Evolutionary conservation across 2,329 filamentous ascomycete genomes (phyloP).

Genomic region (Aureobasidium melanogenum): DNA sequence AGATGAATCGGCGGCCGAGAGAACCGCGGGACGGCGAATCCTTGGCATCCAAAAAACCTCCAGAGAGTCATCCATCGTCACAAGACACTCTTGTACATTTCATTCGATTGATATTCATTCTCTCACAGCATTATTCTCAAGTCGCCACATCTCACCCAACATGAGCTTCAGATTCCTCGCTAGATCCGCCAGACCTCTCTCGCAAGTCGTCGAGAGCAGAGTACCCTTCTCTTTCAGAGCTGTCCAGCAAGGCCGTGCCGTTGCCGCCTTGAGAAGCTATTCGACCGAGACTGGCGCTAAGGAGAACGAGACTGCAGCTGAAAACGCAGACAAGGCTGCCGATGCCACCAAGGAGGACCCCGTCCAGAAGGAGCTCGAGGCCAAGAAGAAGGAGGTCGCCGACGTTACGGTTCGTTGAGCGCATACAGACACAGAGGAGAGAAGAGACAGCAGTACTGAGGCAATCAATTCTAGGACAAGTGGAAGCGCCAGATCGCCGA

Average conservation of each 20-base stretch:
- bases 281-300: slow-evolving; percentile 34
- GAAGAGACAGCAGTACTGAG: slow-evolving; percentile 5
- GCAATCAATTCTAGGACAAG: slow-evolving; percentile 59
- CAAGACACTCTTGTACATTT: not conserved
- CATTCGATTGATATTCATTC: not conserved
- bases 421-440: not conserved
- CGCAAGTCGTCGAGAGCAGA: slow-evolving; percentile 12
- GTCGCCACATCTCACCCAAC: not conserved
- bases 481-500: slow-evolving; percentile 90
- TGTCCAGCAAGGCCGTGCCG: slow-evolving; percentile 24
- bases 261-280: slow-evolving; percentile 34
- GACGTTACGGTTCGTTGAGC: slow-evolving; percentile 68
- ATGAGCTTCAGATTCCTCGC: slow-evolving; percentile 10
- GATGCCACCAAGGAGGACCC: slow-evolving; percentile 28
- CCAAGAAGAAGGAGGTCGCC: slow-evolving; percentile 61
- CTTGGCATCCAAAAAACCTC: slow-evolving; percentile 2
- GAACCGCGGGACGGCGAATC: no score
- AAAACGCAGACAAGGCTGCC: slow-evolving; percentile 23
- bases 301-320: slow-evolving; percentile 29
- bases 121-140: not conserved
- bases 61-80: not conserved
- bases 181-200: slow-evolving; percentile 9
- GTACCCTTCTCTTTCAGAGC: slow-evolving; percentile 25
- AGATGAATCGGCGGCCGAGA: not conserved
- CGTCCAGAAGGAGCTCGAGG: slow-evolving; percentile 58